Evolutionary conservation across 148 eudicot species (phyloP).

Genomic region (Diospyros lotus): DNA sequence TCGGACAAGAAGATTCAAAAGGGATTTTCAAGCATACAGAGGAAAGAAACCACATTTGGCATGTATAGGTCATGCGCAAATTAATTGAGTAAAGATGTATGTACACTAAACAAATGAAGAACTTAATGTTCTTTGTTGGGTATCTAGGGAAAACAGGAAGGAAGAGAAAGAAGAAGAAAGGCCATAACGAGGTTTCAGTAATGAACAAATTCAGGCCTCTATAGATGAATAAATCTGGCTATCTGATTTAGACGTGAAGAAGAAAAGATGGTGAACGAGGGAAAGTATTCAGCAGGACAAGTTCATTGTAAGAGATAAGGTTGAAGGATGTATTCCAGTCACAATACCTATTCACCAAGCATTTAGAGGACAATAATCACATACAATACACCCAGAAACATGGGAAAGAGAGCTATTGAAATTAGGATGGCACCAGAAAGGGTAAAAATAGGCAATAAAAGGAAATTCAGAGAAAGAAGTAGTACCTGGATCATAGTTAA

Average conservation of each 20-base stretch:
- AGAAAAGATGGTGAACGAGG: background rate
- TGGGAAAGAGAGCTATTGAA: background rate
- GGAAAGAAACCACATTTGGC: too few relatives aligned
- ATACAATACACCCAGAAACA: background rate
- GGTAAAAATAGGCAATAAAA: background rate
- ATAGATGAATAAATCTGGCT: background rate
- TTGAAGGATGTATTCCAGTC: background rate
- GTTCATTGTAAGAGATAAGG: background rate
- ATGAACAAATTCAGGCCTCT: background rate
- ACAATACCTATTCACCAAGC: too few relatives aligned
- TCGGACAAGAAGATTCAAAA: too few relatives aligned
- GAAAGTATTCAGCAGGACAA: background rate
- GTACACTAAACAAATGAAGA: too few relatives aligned
- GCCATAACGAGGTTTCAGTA: background rate
- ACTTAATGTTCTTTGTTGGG: too few relatives aligned
- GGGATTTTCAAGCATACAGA: too few relatives aligned
- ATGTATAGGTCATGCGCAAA: too few relatives aligned
- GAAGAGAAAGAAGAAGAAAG: background rate
- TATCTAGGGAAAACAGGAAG: too few relatives aligned
- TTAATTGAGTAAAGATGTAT: too few relatives aligned
- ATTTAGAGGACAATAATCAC: background rate
- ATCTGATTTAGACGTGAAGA: background rate
- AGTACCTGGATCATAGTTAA: background rate
- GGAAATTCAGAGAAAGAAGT: background rate
- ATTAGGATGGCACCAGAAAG: background rate